These are phyloP conservation scores for Medicago truncatula DNA, from an alignment of 306 rosid genomes.

Conservation along the genomic window MtrunA17r5.0-ANR NC_053048.1:55953501-55954000, in stretches of 20 bases:
- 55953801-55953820: conserved; percentile 5
- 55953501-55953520: no score
- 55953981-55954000: conserved; percentile 96
- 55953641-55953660: no score
- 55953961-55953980: conserved; percentile 93
- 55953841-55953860: not conserved
- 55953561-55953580: no score
- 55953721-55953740: conserved; percentile 81
- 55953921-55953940: conserved; percentile 43
- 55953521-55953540: no score
- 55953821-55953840: conserved; percentile 28
- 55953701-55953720: not conserved
- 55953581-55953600: no score
- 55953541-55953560: no score
- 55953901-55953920: conserved; percentile 7
- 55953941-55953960: conserved; percentile 95
- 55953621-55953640: no score
- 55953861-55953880: not conserved
- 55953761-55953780: conserved; percentile 96
- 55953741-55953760: conserved; percentile 98
- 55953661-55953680: no score
- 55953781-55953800: conserved; percentile 95
- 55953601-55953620: no score
- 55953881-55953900: not conserved
- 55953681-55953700: no score